These are phyloP conservation scores for Paramecium sexaurelia DNA, from an alignment of 73 alveolate genomes.

Conservation along the genomic window DNA sequence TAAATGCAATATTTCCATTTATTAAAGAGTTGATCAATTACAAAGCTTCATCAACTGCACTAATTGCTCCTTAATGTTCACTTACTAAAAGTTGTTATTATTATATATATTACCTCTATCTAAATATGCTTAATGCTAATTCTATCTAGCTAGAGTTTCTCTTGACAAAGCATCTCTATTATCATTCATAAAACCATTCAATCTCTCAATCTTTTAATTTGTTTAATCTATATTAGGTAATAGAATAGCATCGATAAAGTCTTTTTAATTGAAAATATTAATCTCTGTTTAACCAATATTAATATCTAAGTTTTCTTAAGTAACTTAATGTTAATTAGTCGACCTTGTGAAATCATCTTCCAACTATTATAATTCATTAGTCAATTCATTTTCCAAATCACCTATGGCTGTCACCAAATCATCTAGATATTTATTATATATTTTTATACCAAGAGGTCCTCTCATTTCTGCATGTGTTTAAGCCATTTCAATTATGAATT, in stretches of 20 bases:
- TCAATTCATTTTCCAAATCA: conserved; percentile 7
- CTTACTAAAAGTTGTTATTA: background rate
- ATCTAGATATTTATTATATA: background rate
- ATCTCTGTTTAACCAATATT: conserved; percentile 9
- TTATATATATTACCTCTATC: background rate
- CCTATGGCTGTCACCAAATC: conserved; percentile 41
- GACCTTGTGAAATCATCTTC: conserved; percentile 38
- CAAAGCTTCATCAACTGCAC: conserved; percentile 50
- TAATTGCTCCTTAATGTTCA: conserved; percentile 6
- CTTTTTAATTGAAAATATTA: background rate
- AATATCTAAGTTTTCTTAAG: conserved; percentile 11
- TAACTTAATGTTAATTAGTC: conserved; percentile 13
- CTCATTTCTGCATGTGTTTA: conserved; percentile 51
- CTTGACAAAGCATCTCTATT: conserved; percentile 6
- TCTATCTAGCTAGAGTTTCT: conserved; percentile 18
- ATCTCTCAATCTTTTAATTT: background rate
- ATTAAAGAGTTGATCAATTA: background rate
- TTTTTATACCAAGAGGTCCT: conserved; percentile 17
- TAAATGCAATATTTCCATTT: conserved; percentile 45
- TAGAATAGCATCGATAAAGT: background rate
- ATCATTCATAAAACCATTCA: conserved; percentile 22
- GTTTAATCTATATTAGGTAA: conserved; percentile 15
- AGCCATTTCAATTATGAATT: conserved; percentile 35
- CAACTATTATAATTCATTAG: background rate
- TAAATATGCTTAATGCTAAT: conserved; percentile 28